Base-by-base conservation (phyloP, 176 grass and related monocot species). In the Rhynchospora tenuis region DNA sequence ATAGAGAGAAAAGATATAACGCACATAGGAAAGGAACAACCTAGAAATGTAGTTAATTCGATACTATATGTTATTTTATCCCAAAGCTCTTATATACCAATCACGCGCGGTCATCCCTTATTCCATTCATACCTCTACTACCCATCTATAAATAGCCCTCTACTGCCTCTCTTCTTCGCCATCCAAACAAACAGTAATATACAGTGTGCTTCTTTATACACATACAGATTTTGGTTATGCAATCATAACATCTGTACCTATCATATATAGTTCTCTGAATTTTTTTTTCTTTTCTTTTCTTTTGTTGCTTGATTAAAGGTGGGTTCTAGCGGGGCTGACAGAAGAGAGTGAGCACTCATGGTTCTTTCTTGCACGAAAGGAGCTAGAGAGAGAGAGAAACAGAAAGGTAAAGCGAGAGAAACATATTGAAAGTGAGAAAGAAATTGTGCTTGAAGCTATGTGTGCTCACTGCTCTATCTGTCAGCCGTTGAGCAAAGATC, bases 261-360 rank as follows among this genome's bases (percentile, higher is more conserved):
- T n/a, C 0, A 79, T n/a, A 68, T 11, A n/a, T n/a, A 10, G 51
- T 82, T 46, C 50, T 76, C 52, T 45, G 66, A 65, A 38, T 9
- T 44, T 68, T 16, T 29, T 71, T 28, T 83, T 64, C 11, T 61
- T 42, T 3, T 54, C 46, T 57, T 56, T 10, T 59, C 51, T 62
- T 31, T 17, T 56, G n/a, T 76, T 22, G 23, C 33, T 79, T 29
- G 0, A 55, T 51, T 75, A 43, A 20, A 8, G 26, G 31, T 81
- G 29, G 22, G 79, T 52, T 77, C 57, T 0, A 20, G 43, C 56
- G 81, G 87, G 90, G 90, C 87, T 91, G 92, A 97, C 92, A 97
- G 92, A 94, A 97, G 92, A 94, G 94, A 97, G 94, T 94, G 94
- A 94, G 92, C 92, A 97, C 92, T 89, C 70, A 91, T 92, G 90